These are phyloP conservation scores for Pseudonectria buxi DNA, from an alignment of 2,329 filamentous ascomycete species.

Conservation along the genomic window DNA sequence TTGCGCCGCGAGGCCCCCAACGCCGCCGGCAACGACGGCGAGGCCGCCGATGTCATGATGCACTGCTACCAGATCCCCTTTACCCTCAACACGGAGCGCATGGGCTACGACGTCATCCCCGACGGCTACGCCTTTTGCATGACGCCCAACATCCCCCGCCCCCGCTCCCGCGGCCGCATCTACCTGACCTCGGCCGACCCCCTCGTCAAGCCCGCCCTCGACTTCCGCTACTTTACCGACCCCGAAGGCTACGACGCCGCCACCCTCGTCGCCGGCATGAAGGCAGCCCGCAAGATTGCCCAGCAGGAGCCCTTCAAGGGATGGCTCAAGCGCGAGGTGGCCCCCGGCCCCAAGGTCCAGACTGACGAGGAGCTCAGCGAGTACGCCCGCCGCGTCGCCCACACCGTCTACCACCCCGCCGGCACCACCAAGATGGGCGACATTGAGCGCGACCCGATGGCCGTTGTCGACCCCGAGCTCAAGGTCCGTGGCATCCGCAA, in stretches of 20 bases:
- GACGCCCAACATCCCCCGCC: conserved; percentile 84
- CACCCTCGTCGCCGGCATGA: conserved; percentile 70
- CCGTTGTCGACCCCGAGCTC: conserved; percentile 73
- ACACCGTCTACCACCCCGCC: conserved; percentile 86
- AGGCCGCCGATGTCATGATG: conserved; percentile 86
- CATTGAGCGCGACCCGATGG: conserved; percentile 57
- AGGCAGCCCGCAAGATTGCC: conserved; percentile 70
- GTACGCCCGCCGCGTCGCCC: conserved; percentile 73
- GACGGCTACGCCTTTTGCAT: conserved; percentile 86
- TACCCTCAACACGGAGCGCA: conserved; percentile 72
- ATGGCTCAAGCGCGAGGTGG: conserved; percentile 78
- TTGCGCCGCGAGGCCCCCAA: conserved; percentile 69
- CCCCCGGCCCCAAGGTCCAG: conserved; percentile 65
- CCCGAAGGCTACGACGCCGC: conserved; percentile 78
- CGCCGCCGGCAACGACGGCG: conserved; percentile 60
- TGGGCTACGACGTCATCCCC: conserved; percentile 58
- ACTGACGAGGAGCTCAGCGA: conserved; percentile 74
- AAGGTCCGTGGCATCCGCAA: conserved; percentile 66
- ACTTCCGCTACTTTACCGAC: conserved; percentile 88
- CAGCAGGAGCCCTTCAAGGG: conserved; percentile 69
- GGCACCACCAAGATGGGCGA: conserved; percentile 91
- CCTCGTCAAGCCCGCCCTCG: conserved; percentile 70
- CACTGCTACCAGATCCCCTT: conserved; percentile 96
- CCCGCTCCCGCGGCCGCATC: conserved; percentile 68
- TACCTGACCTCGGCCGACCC: conserved; percentile 74